These are phyloP conservation scores for Gypsophila paniculata DNA, from an alignment of 179 eudicot genomes.

Conservation along the genomic window DNA sequence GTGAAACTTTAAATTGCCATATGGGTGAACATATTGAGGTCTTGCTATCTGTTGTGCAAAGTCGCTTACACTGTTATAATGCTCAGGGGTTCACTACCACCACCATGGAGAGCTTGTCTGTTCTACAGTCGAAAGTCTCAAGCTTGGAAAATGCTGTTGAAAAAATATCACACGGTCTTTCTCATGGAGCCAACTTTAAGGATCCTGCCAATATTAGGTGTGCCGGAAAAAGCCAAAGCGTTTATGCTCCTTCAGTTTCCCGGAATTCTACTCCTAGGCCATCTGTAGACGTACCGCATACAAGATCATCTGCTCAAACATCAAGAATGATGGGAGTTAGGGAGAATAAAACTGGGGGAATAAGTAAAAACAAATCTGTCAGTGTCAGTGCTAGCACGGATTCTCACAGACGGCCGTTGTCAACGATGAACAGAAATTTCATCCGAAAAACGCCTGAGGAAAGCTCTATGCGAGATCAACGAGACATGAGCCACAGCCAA, in stretches of 20 bases:
- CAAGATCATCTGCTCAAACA: conserved; percentile 34
- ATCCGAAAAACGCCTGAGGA: conserved; percentile 30
- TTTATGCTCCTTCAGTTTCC: conserved; percentile 58
- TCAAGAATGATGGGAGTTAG: conserved; percentile 32
- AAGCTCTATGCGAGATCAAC: conserved; percentile 31
- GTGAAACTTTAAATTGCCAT: background rate
- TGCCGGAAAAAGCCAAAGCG: conserved; percentile 38
- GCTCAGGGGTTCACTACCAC: conserved; percentile 51
- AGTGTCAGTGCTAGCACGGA: conserved; percentile 28
- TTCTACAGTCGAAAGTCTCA: conserved; percentile 63
- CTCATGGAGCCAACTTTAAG: conserved; percentile 37
- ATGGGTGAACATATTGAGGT: background rate
- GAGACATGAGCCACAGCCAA: conserved; percentile 22
- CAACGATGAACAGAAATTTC: conserved; percentile 37
- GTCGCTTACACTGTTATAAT: background rate
- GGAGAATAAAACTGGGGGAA: conserved; percentile 40
- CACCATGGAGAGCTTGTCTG: conserved; percentile 59
- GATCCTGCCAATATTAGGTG: conserved; percentile 36
- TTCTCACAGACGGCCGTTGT: conserved; percentile 36
- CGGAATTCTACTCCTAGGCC: conserved; percentile 56
- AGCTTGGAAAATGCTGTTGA: conserved; percentile 61
- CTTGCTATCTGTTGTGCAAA: background rate
- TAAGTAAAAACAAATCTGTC: conserved; percentile 38
- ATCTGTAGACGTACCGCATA: conserved; percentile 43
- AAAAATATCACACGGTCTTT: conserved; percentile 48